These are phyloP conservation scores for Candida germanica DNA, from an alignment of 805 yeast species.

Conservation along the genomic window DNA sequence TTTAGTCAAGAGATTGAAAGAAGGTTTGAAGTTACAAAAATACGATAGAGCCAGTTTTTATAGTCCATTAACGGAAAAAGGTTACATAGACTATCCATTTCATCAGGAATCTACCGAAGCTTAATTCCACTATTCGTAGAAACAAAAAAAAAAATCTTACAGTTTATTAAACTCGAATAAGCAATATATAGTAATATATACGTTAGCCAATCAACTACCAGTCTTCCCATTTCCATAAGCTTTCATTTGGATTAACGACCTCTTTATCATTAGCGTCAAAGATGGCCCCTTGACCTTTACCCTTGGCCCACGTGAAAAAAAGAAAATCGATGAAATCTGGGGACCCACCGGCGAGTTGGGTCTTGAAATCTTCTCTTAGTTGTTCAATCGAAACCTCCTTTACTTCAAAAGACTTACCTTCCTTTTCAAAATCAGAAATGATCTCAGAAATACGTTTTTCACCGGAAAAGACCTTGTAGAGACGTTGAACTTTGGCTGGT, in stretches of 20 bases:
- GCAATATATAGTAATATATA: not conserved
- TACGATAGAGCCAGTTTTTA: slow-evolving; percentile 44
- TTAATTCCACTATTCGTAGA: no score
- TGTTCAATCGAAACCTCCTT: slow-evolving; percentile 24
- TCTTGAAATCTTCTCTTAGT: slow-evolving; percentile 27
- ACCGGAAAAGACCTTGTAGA: slow-evolving; percentile 42
- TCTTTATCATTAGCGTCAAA: slow-evolving; percentile 26
- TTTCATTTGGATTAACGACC: slow-evolving; percentile 35
- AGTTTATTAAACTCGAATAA: no score
- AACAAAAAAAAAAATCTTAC: no score
- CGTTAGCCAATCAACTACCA: slow-evolving; percentile 1
- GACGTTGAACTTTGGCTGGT: slow-evolving; percentile 41
- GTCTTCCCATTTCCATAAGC: slow-evolving; percentile 34
- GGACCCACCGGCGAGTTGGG: slow-evolving; percentile 24
- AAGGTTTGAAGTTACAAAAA: slow-evolving; percentile 30
- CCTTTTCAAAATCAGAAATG: slow-evolving; percentile 35
- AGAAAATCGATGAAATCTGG: slow-evolving; percentile 39
- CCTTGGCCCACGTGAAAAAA: slow-evolving; percentile 14
- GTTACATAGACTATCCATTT: not conserved
- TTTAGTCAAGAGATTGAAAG: slow-evolving; percentile 32
- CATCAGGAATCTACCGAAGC: no score
- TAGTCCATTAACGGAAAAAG: slow-evolving; percentile 24
- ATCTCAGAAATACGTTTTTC: slow-evolving; percentile 36
- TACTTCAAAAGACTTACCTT: slow-evolving; percentile 31
- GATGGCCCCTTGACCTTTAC: slow-evolving; percentile 19